These are phyloP conservation scores for Ephemerocybe angulata DNA, from an alignment of 768 basidiomycete species.

Conservation along the genomic window DNA sequence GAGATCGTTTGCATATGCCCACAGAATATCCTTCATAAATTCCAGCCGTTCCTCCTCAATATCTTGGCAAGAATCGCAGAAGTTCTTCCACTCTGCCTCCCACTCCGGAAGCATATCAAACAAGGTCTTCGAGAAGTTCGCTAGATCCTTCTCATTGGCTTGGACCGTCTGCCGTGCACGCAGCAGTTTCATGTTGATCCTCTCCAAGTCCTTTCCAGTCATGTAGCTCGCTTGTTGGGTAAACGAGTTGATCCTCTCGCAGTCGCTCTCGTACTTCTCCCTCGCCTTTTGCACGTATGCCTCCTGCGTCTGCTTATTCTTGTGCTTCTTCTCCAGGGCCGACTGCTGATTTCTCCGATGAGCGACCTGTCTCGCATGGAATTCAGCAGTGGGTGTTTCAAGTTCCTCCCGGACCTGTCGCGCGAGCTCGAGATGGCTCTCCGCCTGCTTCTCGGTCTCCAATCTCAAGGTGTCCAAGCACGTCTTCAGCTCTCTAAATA, in stretches of 20 bases:
- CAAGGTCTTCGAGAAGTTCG: constrained; percentile 71
- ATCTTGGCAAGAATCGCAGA: constrained; percentile 96
- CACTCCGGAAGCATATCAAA: constrained; percentile 73
- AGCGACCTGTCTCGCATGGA: constrained; percentile 61
- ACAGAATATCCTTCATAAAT: constrained; percentile 90
- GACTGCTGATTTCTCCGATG: constrained; percentile 69
- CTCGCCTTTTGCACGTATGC: constrained; percentile 80
- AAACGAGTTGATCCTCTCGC: constrained; percentile 83
- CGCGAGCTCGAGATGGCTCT: constrained; percentile 68
- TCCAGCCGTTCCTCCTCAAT: constrained; percentile 93
- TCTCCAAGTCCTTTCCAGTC: constrained; percentile 87
- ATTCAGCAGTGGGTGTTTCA: constrained; percentile 58
- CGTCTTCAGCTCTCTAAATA: constrained; percentile 68
- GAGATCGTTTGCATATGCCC: constrained; percentile 92
- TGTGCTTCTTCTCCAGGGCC: constrained; percentile 83
- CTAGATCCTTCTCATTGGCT: constrained; percentile 87
- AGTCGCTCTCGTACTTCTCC: constrained; percentile 88
- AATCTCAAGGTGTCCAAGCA: constrained; percentile 73
- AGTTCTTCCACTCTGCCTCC: constrained; percentile 92
- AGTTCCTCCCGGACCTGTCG: constrained; percentile 68
- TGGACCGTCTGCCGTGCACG: constrained; percentile 83
- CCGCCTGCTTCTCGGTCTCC: constrained; percentile 82
- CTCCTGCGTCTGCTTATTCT: constrained; percentile 82
- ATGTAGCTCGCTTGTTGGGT: constrained; percentile 80
- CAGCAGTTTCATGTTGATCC: constrained; percentile 78